phyloP scores from a whole-genome alignment of 192 early-diverging fungal species.

The Dimargaris cristalligena region DNA sequence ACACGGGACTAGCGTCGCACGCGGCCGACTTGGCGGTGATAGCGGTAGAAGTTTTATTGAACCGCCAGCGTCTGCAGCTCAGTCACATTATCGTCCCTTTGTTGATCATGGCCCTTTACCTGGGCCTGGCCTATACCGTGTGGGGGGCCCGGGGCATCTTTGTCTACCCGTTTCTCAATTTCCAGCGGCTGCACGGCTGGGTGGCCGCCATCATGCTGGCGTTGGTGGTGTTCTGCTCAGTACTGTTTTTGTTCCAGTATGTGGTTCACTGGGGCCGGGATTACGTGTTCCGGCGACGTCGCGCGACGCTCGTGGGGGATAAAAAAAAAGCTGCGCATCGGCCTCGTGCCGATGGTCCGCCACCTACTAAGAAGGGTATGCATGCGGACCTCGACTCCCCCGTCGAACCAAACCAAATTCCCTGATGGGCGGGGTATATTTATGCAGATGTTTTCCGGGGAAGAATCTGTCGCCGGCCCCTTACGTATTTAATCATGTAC shows the following conservation, averaged over 20 bases:
- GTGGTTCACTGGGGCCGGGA: conserved; percentile 16
- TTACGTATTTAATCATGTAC: too few species aligned
- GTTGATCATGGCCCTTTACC: conserved; percentile 16
- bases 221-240: conserved; percentile 11
- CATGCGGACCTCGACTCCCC: too few species aligned
- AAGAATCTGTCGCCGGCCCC: too few species aligned
- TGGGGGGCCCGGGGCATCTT: conserved; percentile 13
- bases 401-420: too few species aligned
- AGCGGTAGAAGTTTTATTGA: conserved; percentile 16
- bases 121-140: conserved; percentile 19
- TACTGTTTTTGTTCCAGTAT: conserved; percentile 15
- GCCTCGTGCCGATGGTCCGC: too few species aligned
- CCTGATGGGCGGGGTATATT: too few species aligned
- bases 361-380: too few species aligned
- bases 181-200: conserved; percentile 13
- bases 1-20: conserved; percentile 15
- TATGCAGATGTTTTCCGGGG: too few species aligned
- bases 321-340: too few species aligned
- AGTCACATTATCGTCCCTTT: conserved; percentile 14
- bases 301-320: background rate
- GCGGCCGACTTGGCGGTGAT: conserved; percentile 17
- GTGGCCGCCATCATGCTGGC: conserved; percentile 14
- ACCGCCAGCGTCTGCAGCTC: conserved; percentile 18
- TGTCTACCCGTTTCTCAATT: conserved; percentile 22
- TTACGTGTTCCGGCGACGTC: background rate